These are phyloP conservation scores for Lentinula guzmanii DNA, from an alignment of 768 basidiomycete genomes.

Conservation along the genomic window DNA sequence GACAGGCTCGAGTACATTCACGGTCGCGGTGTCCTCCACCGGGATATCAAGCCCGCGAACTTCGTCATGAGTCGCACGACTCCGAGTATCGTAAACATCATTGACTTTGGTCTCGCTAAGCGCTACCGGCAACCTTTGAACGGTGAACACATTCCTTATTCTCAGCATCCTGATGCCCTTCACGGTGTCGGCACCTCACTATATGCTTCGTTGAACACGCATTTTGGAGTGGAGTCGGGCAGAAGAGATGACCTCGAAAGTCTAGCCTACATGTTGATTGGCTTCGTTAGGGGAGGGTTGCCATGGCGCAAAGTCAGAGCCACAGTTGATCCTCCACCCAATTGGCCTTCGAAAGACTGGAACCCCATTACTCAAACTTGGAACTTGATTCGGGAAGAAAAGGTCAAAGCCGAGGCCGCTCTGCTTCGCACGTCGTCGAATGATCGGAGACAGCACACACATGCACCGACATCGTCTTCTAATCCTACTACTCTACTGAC, in stretches of 20 bases:
- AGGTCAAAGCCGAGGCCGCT: slow-evolving; percentile 57
- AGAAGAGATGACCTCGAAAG: slow-evolving; percentile 78
- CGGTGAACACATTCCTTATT: slow-evolving; percentile 63
- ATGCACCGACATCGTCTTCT: background rate
- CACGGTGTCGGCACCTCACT: slow-evolving; percentile 78
- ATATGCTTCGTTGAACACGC: slow-evolving; percentile 71
- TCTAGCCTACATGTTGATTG: slow-evolving; percentile 78
- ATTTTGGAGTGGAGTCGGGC: slow-evolving; percentile 68
- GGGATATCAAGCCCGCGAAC: slow-evolving; percentile 98
- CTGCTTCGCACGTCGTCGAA: slow-evolving; percentile 74
- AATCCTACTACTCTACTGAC: background rate
- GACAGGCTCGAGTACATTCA: slow-evolving; percentile 95
- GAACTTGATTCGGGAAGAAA: slow-evolving; percentile 72
- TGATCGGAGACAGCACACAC: slow-evolving; percentile 41
- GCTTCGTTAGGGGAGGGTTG: slow-evolving; percentile 71
- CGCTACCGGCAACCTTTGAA: slow-evolving; percentile 67
- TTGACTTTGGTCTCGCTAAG: slow-evolving; percentile 83
- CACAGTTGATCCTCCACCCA: slow-evolving; percentile 23
- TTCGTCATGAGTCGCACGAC: slow-evolving; percentile 87
- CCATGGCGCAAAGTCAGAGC: slow-evolving; percentile 76
- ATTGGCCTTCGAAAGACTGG: slow-evolving; percentile 17
- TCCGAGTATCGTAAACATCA: slow-evolving; percentile 75
- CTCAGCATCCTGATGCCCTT: slow-evolving; percentile 49
- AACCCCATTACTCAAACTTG: slow-evolving; percentile 64
- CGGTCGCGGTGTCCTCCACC: slow-evolving; percentile 89